Conservation (phyloP, 2,329 filamentous ascomycete genomes). For the Botrytis sinoallii region DNA sequence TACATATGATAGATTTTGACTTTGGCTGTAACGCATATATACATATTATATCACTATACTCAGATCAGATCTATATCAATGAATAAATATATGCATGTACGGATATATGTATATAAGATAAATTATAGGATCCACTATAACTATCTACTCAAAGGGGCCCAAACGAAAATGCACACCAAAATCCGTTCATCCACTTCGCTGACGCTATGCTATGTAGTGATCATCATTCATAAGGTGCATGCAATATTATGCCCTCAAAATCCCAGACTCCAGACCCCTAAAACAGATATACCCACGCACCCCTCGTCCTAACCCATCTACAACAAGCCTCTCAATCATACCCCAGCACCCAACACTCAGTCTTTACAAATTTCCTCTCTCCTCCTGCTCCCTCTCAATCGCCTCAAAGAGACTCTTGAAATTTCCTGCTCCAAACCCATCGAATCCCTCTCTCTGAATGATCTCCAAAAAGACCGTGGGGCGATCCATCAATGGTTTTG, state of each 20-base stretch:
- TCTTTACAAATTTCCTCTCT: conserved; percentile 72
- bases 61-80: neutral
- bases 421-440: conserved; percentile 90
- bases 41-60: neutral
- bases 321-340: neutral
- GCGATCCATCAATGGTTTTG: conserved; percentile 87
- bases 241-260: neutral
- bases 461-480: conserved; percentile 97
- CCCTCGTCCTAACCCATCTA: neutral
- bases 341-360: no score
- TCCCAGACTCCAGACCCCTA: neutral
- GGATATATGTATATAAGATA: neutral
- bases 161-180: neutral
- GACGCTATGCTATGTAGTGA: neutral
- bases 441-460: conserved; percentile 87
- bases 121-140: neutral
- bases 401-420: conserved; percentile 95
- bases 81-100: neutral
- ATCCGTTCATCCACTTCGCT: neutral
- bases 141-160: neutral
- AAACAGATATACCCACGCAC: neutral
- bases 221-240: neutral
- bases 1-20: neutral
- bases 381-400: conserved; percentile 87
- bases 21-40: neutral